These are phyloP conservation scores for Apodospora peruviana DNA, from an alignment of 495 filamentous ascomycete genomes.

Conservation along the genomic window DNA sequence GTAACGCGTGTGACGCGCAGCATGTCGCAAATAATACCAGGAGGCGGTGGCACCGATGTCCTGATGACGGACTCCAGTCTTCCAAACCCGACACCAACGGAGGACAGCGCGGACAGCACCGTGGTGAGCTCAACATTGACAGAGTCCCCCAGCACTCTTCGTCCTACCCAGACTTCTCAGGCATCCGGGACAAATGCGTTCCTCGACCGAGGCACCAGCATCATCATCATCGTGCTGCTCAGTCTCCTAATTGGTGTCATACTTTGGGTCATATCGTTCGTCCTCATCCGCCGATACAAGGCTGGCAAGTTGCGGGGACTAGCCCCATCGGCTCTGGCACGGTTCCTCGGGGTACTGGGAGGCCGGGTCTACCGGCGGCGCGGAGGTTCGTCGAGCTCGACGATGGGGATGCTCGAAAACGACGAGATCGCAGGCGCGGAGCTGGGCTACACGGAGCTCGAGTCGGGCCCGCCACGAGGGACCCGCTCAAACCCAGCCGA, in stretches of 20 bases:
- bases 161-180: not conserved
- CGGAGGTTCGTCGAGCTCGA: not conserved
- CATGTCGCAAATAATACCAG: not conserved
- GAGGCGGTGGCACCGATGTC: not conserved
- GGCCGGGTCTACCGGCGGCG: not conserved
- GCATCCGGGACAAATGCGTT: not conserved
- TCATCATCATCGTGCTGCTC: constrained; percentile 26
- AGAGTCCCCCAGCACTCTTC: not conserved
- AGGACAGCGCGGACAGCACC: not conserved
- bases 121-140: not conserved
- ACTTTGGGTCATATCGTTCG: constrained; percentile 15
- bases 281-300: constrained; percentile 22
- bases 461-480: constrained; percentile 11
- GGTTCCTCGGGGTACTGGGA: not conserved
- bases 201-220: constrained; percentile 16
- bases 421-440: not conserved
- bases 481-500: constrained; percentile 21
- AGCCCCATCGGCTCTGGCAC: not conserved
- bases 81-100: not conserved
- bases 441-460: constrained; percentile 9
- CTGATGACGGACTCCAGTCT: constrained; percentile 5
- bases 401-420: not conserved
- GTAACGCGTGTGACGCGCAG: too few species aligned
- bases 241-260: constrained; percentile 23
- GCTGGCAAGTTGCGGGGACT: constrained; percentile 7